A percentile compares a stretch with the other conserved stretches of the same genome.
Evolutionary conservation across 2,329 filamentous ascomycete genomes (phyloP).

Genomic region (Fusarium chlamydosporum): DNA sequence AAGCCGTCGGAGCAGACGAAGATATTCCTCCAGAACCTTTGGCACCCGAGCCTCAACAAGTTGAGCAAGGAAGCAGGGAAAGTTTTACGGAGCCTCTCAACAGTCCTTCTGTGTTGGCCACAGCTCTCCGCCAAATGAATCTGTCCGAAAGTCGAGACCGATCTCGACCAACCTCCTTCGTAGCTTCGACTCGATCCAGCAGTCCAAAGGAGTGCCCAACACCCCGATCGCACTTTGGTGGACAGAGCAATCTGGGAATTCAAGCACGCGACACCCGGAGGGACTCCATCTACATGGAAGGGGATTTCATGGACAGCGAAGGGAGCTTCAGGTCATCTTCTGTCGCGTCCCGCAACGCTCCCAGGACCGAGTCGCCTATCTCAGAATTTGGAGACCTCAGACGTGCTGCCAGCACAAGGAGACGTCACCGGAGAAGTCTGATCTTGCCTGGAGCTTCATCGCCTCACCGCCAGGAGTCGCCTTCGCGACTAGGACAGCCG

Average conservation of each 20-base stretch:
- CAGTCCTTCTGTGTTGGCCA: conserved; percentile 67
- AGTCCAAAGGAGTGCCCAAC: conserved; percentile 94
- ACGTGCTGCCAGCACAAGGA: conserved; percentile 81
- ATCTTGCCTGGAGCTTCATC: conserved; percentile 84
- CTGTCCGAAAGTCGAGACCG: conserved; percentile 50
- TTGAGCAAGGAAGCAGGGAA: conserved; percentile 33
- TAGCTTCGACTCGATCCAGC: conserved; percentile 85
- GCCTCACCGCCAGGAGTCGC: conserved; percentile 88
- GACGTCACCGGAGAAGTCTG: conserved; percentile 88
- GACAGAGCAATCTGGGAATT: conserved; percentile 66
- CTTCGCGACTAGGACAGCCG: conserved; percentile 81
- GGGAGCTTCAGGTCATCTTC: conserved; percentile 88
- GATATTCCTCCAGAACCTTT: conserved; percentile 32
- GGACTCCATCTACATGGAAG: conserved; percentile 84
- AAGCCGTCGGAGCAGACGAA: conserved; percentile 53
- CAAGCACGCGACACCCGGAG: conserved; percentile 77
- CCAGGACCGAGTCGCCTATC: conserved; percentile 88
- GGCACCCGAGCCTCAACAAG: conserved; percentile 32
- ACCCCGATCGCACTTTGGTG: conserved; percentile 82
- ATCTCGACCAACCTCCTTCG: conserved; percentile 66
- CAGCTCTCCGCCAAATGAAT: conserved; percentile 64
- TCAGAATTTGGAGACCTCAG: conserved; percentile 85
- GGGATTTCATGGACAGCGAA: conserved; percentile 88
- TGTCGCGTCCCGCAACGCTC: conserved; percentile 74
- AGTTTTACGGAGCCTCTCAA: conserved; percentile 48